These are phyloP conservation scores for Chrysoporthe puriensis DNA, from an alignment of 2,329 filamentous ascomycete genomes.

Conservation along the genomic window DNA sequence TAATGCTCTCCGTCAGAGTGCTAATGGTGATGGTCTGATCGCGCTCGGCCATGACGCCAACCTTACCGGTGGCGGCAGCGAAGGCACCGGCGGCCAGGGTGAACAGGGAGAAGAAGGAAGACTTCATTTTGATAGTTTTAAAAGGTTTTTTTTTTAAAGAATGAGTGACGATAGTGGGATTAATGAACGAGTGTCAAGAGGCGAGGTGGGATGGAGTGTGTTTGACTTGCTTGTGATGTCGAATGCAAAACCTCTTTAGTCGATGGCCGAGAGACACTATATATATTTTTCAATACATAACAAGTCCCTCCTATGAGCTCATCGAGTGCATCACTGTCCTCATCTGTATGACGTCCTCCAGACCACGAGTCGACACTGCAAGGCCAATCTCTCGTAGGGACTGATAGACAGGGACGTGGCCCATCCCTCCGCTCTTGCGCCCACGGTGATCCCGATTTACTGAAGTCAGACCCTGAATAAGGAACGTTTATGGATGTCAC, in stretches of 20 bases:
- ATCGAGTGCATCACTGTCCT: neutral
- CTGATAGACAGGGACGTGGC: conserved; percentile 8
- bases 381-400: neutral
- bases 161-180: conserved; percentile 9
- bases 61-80: conserved; percentile 30
- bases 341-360: neutral
- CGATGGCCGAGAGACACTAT: neutral
- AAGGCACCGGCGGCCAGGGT: conserved; percentile 33
- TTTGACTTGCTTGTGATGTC: neutral
- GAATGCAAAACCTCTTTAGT: neutral
- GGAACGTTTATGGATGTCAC: neutral
- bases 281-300: neutral
- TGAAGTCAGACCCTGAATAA: neutral
- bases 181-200: neutral
- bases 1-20: conserved; percentile 31
- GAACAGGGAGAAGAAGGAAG: conserved; percentile 32
- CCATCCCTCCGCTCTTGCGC: neutral
- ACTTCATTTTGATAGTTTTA: conserved; percentile 33
- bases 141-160: neutral
- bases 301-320: neutral
- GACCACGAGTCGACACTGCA: neutral
- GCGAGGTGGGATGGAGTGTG: neutral
- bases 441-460: neutral
- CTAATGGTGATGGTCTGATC: conserved; percentile 34
- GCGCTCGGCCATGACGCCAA: conserved; percentile 30